phyloP scores from a whole-genome alignment of 306 rosid genomes.

The Canavalia ensiformis region DNA sequence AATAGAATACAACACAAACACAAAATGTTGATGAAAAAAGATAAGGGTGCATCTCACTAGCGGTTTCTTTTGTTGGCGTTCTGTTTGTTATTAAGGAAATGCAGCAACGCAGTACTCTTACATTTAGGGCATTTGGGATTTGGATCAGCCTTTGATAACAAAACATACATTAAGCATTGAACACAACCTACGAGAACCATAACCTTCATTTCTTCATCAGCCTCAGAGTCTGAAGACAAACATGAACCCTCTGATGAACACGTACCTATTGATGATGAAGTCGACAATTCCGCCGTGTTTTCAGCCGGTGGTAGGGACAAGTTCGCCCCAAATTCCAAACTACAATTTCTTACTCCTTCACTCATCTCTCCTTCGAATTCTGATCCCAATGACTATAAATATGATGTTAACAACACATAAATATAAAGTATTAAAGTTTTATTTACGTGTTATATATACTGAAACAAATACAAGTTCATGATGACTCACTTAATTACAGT shows the following conservation, averaged over 20 bases:
- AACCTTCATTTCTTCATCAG: constrained; percentile 39
- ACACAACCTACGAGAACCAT: constrained; percentile 61
- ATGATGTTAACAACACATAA: neutral
- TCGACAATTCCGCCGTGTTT: constrained; percentile 18
- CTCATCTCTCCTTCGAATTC: constrained; percentile 31
- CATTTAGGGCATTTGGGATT: constrained; percentile 68
- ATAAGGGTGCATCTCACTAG: neutral
- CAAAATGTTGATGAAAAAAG: no score
- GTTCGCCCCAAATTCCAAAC: constrained; percentile 40
- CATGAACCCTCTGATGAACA: constrained; percentile 53
- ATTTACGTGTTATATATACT: no score
- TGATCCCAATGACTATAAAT: neutral
- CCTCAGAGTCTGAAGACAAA: constrained; percentile 42
- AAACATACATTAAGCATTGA: constrained; percentile 67
- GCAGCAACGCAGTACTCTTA: constrained; percentile 54
- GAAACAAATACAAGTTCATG: neutral
- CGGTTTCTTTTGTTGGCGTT: neutral
- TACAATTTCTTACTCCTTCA: constrained; percentile 9
- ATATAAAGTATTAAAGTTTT: neutral
- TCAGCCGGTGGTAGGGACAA: constrained; percentile 28
- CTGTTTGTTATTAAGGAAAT: constrained; percentile 51
- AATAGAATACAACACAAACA: no score
- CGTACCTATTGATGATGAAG: neutral
- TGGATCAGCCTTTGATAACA: constrained; percentile 55
- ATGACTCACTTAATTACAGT: neutral